These are phyloP conservation scores for Pogostemon cablin DNA, from an alignment of 257 asterid species.

Conservation along the genomic window DNA sequence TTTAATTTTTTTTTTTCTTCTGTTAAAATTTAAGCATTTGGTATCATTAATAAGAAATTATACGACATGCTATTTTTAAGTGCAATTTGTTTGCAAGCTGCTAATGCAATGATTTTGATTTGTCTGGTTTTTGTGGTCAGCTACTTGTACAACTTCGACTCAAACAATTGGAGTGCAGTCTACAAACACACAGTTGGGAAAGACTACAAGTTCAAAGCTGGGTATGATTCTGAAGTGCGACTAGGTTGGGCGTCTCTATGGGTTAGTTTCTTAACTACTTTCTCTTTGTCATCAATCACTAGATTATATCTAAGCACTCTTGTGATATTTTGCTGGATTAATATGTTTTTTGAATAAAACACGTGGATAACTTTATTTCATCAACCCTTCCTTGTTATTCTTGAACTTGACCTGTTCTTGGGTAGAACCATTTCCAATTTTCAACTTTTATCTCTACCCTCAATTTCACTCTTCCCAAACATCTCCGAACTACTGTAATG, in stretches of 20 bases:
- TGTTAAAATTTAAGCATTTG: not conserved
- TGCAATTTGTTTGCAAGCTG: conserved; percentile 12
- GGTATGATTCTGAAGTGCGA: conserved; percentile 90
- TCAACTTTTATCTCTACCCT: no score
- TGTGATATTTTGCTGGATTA: conserved; percentile 16
- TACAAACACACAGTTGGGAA: conserved; percentile 82
- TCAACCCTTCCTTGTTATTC: not conserved
- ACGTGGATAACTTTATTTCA: not conserved
- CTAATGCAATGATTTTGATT: conserved; percentile 19
- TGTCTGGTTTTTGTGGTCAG: conserved; percentile 47
- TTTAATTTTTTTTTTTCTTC: not conserved
- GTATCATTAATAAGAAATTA: not conserved
- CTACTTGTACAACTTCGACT: conserved; percentile 77
- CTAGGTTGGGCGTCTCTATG: conserved; percentile 98
- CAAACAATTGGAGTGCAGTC: conserved; percentile 80
- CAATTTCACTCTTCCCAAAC: no score
- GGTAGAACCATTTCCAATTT: no score
- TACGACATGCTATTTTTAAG: conserved; percentile 11
- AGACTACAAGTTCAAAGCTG: conserved; percentile 89
- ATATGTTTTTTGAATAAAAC: conserved; percentile 18
- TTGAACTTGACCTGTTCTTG: conserved; percentile 11
- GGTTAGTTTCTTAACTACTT: conserved; percentile 50
- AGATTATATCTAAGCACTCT: conserved; percentile 4
- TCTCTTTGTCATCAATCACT: conserved; percentile 3
- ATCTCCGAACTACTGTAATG: no score